phyloP scores from a whole-genome alignment of 768 basidiomycete species.

The Mycena leptocephala region DNA sequence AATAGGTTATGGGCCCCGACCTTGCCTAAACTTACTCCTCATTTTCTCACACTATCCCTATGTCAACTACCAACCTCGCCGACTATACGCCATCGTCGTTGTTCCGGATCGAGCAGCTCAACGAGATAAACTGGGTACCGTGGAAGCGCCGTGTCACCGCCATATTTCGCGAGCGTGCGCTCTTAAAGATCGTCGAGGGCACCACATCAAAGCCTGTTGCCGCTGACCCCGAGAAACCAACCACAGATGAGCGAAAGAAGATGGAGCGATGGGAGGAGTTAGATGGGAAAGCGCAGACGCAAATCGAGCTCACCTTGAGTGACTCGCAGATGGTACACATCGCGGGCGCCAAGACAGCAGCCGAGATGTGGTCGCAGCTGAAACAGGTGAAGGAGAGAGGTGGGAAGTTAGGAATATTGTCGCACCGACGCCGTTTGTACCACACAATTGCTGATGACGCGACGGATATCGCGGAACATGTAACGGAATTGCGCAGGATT shows the following conservation, averaged over 20 bases:
- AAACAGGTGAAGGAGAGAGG: constrained; percentile 18
- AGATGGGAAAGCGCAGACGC: constrained; percentile 13
- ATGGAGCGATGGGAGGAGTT: constrained; percentile 13
- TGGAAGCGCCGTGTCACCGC: no score
- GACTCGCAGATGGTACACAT: constrained; percentile 25
- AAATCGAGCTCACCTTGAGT: constrained; percentile 23
- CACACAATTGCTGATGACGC: constrained; percentile 21
- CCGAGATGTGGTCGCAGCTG: constrained; percentile 23
- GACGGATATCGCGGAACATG: constrained; percentile 18
- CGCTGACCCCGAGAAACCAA: not conserved
- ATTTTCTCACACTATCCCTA: no score
- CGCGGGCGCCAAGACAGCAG: constrained; percentile 20
- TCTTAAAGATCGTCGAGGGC: no score
- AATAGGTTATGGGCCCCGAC: no score
- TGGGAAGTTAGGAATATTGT: constrained; percentile 18
- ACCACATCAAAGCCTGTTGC: not conserved
- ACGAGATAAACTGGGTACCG: no score
- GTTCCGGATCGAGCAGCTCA: no score
- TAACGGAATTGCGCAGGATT: constrained; percentile 3
- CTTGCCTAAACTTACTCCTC: no score
- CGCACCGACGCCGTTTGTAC: constrained; percentile 18
- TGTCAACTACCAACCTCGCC: no score
- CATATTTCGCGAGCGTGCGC: no score
- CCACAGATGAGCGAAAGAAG: not conserved
- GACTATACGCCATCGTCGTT: no score